These are phyloP conservation scores for Debaryomyces coudertii DNA, from an alignment of 1,139 yeast genomes.

Conservation along the genomic window DNA sequence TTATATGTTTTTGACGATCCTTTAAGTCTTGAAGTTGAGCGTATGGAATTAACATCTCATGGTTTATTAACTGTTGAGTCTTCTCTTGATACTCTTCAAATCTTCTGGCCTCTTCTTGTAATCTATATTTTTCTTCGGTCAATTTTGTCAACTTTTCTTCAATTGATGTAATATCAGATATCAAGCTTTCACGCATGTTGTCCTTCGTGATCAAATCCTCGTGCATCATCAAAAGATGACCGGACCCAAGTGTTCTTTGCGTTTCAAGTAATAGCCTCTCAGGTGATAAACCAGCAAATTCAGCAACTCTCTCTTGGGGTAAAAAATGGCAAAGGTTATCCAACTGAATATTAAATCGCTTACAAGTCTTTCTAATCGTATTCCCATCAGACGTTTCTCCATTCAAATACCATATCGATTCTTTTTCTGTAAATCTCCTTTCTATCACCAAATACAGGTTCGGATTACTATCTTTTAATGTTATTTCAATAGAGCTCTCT, in stretches of 20 bases:
- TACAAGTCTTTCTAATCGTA: slow-evolving; percentile 49
- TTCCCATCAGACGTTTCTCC: slow-evolving; percentile 44
- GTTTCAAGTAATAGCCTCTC: slow-evolving; percentile 76
- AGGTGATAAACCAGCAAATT: slow-evolving; percentile 82
- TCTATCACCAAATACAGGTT: slow-evolving; percentile 37
- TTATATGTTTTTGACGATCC: slow-evolving; percentile 41
- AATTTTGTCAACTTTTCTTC: slow-evolving; percentile 34
- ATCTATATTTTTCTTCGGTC: slow-evolving; percentile 30
- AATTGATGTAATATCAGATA: slow-evolving; percentile 31
- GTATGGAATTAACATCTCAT: slow-evolving; percentile 60
- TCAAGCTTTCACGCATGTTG: slow-evolving; percentile 31
- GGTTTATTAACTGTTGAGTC: slow-evolving; percentile 48
- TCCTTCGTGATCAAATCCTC: slow-evolving; percentile 59
- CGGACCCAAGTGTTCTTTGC: slow-evolving; percentile 76
- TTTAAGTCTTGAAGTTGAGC: slow-evolving; percentile 61
- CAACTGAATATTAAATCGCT: slow-evolving; percentile 71
- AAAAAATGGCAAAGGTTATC: slow-evolving; percentile 92
- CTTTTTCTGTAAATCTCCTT: slow-evolving; percentile 42
- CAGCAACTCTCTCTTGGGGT: slow-evolving; percentile 95
- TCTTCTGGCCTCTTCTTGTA: slow-evolving; percentile 44
- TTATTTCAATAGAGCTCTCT: slow-evolving; percentile 61
- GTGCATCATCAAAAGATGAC: slow-evolving; percentile 60
- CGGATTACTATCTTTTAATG: slow-evolving; percentile 51
- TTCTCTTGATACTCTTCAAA: slow-evolving; percentile 44
- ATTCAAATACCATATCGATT: slow-evolving; percentile 66